Evolutionary conservation across 345 rosid species (phyloP), one percentile per base, ranked within the genome.

Genomic region (Hypericum perforatum): DNA sequence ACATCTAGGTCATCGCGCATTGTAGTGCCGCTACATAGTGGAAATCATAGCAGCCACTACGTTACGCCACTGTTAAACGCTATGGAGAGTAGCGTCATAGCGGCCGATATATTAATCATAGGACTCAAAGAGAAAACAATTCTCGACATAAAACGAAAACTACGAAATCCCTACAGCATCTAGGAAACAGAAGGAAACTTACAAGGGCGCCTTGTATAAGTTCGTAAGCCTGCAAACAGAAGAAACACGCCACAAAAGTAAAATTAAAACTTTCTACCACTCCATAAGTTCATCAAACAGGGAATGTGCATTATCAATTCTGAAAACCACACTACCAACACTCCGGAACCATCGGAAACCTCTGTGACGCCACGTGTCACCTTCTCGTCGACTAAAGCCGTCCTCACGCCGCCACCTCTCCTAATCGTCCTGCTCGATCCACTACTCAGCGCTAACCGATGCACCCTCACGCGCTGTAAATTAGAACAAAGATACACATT

Each of bases 191-290:
- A 36, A 38, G 52, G 62, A 53, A 40, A 82, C 95, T 78, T 78
- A 91, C 96, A 63, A 74, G 86, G 42, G 73, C 68, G 29, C 95
- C 98, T 76, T 87, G 98, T 70, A 91, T 82, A 67, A 91, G 88
- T 61, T 87, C 96, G 54, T 82, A 82, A 5, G 86, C 96, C 96
- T 87, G 82, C 73, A 79, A 72, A 64, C 16, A 67, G 48, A 32
- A 40, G 32, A 22, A 22, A 22, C 32, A 22, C 32, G 57, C 16
- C 38, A 56, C 12, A 58, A 22, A 6, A 60, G 12, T 53, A 50
- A 54, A 9, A 37, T 6, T 10, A 10, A 9, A 11, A 45, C 11
- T 15, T 40, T 14, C 32, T 11, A 41, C 13, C 3, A 15, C 41
- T n/a, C n/a, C n/a, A n/a, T n/a, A n/a, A n/a, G n/a, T n/a, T 5